Conservation (phyloP, 2,329 filamentous ascomycete species). For the Alternaria burnsii region DNA sequence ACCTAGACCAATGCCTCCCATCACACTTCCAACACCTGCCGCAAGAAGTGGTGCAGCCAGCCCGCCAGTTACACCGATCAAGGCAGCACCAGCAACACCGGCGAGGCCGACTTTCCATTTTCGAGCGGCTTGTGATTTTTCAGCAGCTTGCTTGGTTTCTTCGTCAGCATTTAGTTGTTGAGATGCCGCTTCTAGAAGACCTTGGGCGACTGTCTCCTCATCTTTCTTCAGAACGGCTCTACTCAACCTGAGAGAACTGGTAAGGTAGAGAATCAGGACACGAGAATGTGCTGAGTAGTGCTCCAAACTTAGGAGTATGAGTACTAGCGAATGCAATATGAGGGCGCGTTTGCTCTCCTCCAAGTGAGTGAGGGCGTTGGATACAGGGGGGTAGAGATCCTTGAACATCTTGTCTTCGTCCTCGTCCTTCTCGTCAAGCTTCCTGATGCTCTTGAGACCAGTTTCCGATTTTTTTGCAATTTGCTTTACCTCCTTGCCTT, state of each 20-base stretch:
- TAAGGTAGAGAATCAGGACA: constrained; percentile 73
- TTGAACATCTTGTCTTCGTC: constrained; percentile 52
- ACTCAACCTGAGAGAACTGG: constrained; percentile 75
- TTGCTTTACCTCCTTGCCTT: constrained; percentile 29
- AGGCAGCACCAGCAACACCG: constrained; percentile 83
- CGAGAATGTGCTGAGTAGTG: constrained; percentile 79
- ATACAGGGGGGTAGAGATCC: constrained; percentile 54
- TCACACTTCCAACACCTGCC: constrained; percentile 80
- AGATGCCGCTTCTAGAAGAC: constrained; percentile 73
- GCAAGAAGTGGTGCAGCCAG: constrained; percentile 79
- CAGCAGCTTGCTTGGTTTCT: constrained; percentile 75
- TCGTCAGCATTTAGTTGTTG: constrained; percentile 78
- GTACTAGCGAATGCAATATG: constrained; percentile 74
- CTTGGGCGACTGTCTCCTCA: constrained; percentile 77
- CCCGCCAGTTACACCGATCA: constrained; percentile 84
- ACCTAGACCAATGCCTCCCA: constrained; percentile 79
- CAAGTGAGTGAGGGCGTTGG: constrained; percentile 62
- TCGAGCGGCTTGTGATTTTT: constrained; percentile 70
- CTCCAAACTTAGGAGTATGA: constrained; percentile 78
- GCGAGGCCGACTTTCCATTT: constrained; percentile 88
- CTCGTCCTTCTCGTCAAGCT: constrained; percentile 38
- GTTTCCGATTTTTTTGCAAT: constrained; percentile 41
- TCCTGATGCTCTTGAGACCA: constrained; percentile 35
- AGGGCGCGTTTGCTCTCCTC: constrained; percentile 69
- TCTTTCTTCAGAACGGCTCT: constrained; percentile 71